Conservation (phyloP, 139 green algal species). For the Edaphochlamys debaryana region DNA sequence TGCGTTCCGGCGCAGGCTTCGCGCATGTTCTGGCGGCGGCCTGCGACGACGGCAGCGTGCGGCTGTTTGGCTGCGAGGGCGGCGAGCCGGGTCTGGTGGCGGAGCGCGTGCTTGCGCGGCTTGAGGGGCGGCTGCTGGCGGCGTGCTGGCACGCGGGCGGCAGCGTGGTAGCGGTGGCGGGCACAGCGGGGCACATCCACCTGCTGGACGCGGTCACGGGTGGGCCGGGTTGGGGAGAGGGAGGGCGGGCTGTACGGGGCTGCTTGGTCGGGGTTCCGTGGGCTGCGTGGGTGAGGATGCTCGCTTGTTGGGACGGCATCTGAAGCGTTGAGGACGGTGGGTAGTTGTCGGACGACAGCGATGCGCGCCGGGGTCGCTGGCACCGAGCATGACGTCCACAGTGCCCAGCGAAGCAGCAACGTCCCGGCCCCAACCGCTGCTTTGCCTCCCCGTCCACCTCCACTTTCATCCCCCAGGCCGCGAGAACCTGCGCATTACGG, state of each 20-base stretch:
- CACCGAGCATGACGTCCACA: too few species aligned
- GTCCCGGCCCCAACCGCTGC: too few species aligned
- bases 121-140: slow-evolving; percentile 65
- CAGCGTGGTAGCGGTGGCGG: slow-evolving; percentile 65
- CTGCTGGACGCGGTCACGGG: slow-evolving; percentile 66
- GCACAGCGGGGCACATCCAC: slow-evolving; percentile 76
- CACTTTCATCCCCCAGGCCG: slow-evolving; percentile 48
- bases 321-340: too few species aligned
- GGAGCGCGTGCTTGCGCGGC: slow-evolving; percentile 60
- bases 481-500: slow-evolving; percentile 83
- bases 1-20: slow-evolving; percentile 25
- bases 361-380: too few species aligned
- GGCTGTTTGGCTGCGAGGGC: slow-evolving; percentile 77
- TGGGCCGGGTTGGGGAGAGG: background rate
- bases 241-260: too few species aligned
- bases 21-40: slow-evolving; percentile 79
- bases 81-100: slow-evolving; percentile 69
- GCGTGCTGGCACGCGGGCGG: slow-evolving; percentile 84
- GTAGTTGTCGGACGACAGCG: too few species aligned
- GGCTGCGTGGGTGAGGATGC: too few species aligned
- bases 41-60: slow-evolving; percentile 91
- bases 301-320: too few species aligned
- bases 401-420: too few species aligned
- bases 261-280: too few species aligned
- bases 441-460: too few species aligned